Conservation (phyloP, 306 rosid species). For the Quillaja saponaria region DNA sequence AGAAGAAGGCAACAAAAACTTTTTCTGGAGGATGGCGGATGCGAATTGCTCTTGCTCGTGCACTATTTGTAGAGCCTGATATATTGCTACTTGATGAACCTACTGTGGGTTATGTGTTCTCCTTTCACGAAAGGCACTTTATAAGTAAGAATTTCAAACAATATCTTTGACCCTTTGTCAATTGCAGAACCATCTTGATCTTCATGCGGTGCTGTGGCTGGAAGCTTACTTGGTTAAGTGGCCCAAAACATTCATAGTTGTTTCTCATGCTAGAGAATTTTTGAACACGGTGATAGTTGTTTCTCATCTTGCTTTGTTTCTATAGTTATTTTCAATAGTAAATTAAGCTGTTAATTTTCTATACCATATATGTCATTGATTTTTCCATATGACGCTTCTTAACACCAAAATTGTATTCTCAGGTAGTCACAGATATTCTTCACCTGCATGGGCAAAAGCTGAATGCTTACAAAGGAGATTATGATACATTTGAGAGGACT, state of each 20-base stretch:
- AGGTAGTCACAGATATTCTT: conserved; percentile 94
- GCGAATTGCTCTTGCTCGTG: conserved; percentile 99
- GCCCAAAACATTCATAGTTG: conserved; percentile 95
- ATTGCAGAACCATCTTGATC: conserved; percentile 98
- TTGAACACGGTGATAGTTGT: conserved; percentile 76
- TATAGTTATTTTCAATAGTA: not conserved
- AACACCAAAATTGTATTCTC: conserved; percentile 27
- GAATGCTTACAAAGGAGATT: conserved; percentile 70
- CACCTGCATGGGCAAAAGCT: conserved; percentile 87
- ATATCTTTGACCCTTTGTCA: no score
- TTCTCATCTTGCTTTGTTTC: conserved; percentile 14
- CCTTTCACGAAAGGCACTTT: conserved; percentile 25
- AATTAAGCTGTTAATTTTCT: conserved; percentile 13
- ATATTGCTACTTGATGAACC: conserved; percentile 95
- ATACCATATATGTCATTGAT: not conserved
- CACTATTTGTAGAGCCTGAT: conserved; percentile 93
- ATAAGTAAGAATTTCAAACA: conserved; percentile 7
- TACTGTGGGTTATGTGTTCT: conserved; percentile 57
- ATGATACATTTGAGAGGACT: conserved; percentile 93
- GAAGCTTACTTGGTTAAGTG: conserved; percentile 88
- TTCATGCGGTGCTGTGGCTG: conserved; percentile 98
- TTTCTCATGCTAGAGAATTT: conserved; percentile 98
- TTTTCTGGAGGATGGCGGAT: conserved; percentile 99
- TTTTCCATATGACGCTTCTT: conserved; percentile 24
- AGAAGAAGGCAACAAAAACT: conserved; percentile 76